Evolutionary conservation across 768 basidiomycete genomes (phyloP), one percentile per base, ranked within the genome.

Genomic region (Cystofilobasidium bisporidii): DNA sequence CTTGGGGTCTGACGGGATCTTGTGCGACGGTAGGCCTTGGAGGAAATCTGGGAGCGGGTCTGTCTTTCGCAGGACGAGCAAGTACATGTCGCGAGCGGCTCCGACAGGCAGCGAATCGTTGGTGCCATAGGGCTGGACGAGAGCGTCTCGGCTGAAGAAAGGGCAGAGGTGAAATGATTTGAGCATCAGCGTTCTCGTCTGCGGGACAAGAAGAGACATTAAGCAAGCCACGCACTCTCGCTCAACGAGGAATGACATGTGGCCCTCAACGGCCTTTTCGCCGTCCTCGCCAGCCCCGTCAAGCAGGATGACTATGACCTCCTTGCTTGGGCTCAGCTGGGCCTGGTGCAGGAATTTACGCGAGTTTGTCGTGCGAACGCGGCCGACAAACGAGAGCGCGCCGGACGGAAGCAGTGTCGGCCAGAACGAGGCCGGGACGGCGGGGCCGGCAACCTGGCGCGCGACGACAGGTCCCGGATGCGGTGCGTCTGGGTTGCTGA

Each of bases 161-260:
- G n/a, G n/a, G n/a, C n/a, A n/a, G n/a, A n/a, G n/a, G n/a, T n/a
- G n/a, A n/a, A n/a, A n/a, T n/a, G n/a, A n/a, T n/a, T n/a, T n/a
- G n/a, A n/a, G n/a, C n/a, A n/a, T n/a, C n/a, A n/a, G n/a, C n/a
- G n/a, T n/a, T n/a, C n/a, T n/a, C n/a, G n/a, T n/a, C n/a, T n/a
- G n/a, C n/a, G n/a, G n/a, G n/a, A n/a, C n/a, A n/a, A n/a, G n/a
- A n/a, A n/a, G n/a, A n/a, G n/a, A n/a, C n/a, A n/a, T n/a, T n/a
- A n/a, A n/a, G n/a, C n/a, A n/a, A n/a, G n/a, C n/a, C 6, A 59
- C 68, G 58, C 24, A 69, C 68, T 62, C 58, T 63, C 68, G 57
- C 57, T 45, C 22, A 6, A 47, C 15, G 32, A 69, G 47, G 33
- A 64, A 69, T 32, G 38, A 17, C 24, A 14, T 36, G 38, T 43